Evolutionary conservation across 2,329 filamentous ascomycete species (phyloP), one percentile per base, ranked within the genome.

Genomic region (Furcasterigmium sp.): DNA sequence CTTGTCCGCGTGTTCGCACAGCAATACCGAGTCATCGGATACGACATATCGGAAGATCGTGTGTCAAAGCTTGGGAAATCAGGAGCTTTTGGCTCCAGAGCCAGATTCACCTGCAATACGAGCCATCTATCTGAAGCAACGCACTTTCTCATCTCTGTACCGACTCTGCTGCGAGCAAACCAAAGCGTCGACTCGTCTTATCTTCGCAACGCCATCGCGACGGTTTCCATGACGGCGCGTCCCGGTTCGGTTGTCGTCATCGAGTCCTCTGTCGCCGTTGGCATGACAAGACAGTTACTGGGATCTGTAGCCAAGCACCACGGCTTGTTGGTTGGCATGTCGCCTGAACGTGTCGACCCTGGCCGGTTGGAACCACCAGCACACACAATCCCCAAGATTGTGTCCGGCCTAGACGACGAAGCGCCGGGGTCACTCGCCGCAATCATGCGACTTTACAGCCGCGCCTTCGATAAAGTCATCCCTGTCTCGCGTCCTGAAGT

Each of bases 41-140:
- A 69, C 51, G 72, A 76, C 43, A 61, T 76, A 5, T 73, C 67
- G 1, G 54, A 62, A 18, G 47, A 56, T 14, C 66, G 71, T 19
- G 52, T 69, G 9, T 50, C 54, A 10, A 50, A 62, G 8, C 50
- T 74, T 17, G 42, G 56, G 35, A 41, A 56, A 25, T 51, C 58
- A 10, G 57, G 62, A 40, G 44, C 42, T 4, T 30, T 43, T 13
- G 58, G 55, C 18, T 56, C 50, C 32, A 56, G 54, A 9, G 57
- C 64, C 23, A 54, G 51, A 5, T 64, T 73, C 51, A 71, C 72
- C 2, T 43, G 42, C 34, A 49, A 45, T 21, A 51, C 66, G 23
- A 49, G 47, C 6, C 52, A 58, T 11, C 55, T 68, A n/a, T 46
- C 48, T 10, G 44, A 49, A 30, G 67, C 61, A 5, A 64, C 60